Base-by-base conservation (phyloP, 805 yeast genomes). In the Metschnikowia continentalis region DNA sequence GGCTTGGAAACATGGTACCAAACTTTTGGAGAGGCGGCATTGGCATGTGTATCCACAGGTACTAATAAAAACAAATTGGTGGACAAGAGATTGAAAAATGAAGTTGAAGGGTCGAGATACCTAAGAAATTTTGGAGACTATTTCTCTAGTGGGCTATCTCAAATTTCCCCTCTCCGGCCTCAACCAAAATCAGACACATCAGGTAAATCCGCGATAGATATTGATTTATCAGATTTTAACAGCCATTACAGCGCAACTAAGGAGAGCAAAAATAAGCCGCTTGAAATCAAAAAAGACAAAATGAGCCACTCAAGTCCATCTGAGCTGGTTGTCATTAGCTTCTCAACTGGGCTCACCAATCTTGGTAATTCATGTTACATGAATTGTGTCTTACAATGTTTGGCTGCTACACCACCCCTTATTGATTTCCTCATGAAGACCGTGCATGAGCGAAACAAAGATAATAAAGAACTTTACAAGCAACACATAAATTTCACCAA, bases 301-400 rank as follows among this genome's bases (percentile, higher is more conserved):
- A n/a, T 23, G 14, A 23, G 42, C 17, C 42, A 41, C 15, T 15
- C 26, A 41, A 47, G 4, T 15, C 35, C 35, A 30, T 30, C 32
- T 8, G 32, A 26, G 22, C 26, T n/a, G 17, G 35, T 3, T 26
- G 17, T 17, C 11, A 30, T 32, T 8, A 45, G 42, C 36, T 77
- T 83, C 47, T 72, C 82, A 17, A 82, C 90, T 0, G 97, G 98
- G 0, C 72, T 91, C 5, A 73, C 76, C 13, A 91, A 91, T 64
- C 71, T 91, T 54, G 96, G 97, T 2, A 92, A 92, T 61, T 87
- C 96, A 0, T 91, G 97, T 66, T 91, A 91, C 67, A 86, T 91
- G 90, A 91, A 91, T 68, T 86, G 96, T 57, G 77, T 87, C 3
- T 67, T 91, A n/a, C 98, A 91, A 68, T 89, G 97, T 65, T 65